A percentile compares a stretch with the other conserved stretches of the same genome.
Evolutionary conservation across 768 basidiomycete genomes (phyloP).

Genomic region (Rickenella mellea): DNA sequence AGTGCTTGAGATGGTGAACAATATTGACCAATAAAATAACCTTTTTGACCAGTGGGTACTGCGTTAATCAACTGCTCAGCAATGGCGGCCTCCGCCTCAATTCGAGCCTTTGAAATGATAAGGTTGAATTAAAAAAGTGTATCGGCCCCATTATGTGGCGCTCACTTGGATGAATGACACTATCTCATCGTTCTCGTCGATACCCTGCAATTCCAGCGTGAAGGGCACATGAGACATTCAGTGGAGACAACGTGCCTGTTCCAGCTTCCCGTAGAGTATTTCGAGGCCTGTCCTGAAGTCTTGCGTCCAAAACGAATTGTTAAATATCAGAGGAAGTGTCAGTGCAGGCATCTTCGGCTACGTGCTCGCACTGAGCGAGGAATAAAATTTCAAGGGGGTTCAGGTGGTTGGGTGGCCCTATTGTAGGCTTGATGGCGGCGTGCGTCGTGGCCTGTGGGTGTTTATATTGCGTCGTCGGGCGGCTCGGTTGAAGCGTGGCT

Average conservation of each 20-base stretch:
- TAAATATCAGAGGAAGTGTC: constrained; percentile 81
- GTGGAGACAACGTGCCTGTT: constrained; percentile 44
- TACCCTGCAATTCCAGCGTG: constrained; percentile 39
- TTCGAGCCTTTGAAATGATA: constrained; percentile 50
- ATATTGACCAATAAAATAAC: constrained; percentile 22
- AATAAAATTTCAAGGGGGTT: too few relatives aligned
- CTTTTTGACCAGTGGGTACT: constrained; percentile 35
- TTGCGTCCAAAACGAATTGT: constrained; percentile 92
- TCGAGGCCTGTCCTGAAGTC: constrained; percentile 82
- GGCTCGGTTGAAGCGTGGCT: too few relatives aligned
- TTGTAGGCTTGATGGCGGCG: too few relatives aligned
- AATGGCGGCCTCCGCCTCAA: constrained; percentile 55
- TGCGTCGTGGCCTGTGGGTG: too few relatives aligned
- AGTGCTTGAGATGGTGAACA: constrained; percentile 1
- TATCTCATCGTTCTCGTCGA: constrained; percentile 77
- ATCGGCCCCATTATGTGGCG: constrained; percentile 1
- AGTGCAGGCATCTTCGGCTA: constrained; percentile 62
- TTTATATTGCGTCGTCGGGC: too few relatives aligned
- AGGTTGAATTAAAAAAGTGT: neutral
- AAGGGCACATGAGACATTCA: neutral
- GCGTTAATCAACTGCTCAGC: constrained; percentile 50
- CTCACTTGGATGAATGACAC: constrained; percentile 73
- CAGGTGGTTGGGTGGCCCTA: too few relatives aligned
- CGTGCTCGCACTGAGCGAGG: too few relatives aligned
- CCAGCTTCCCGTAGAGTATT: constrained; percentile 63